Evolutionary conservation across 345 rosid species (phyloP).

Genomic region (Populus ilicifolia): DNA sequence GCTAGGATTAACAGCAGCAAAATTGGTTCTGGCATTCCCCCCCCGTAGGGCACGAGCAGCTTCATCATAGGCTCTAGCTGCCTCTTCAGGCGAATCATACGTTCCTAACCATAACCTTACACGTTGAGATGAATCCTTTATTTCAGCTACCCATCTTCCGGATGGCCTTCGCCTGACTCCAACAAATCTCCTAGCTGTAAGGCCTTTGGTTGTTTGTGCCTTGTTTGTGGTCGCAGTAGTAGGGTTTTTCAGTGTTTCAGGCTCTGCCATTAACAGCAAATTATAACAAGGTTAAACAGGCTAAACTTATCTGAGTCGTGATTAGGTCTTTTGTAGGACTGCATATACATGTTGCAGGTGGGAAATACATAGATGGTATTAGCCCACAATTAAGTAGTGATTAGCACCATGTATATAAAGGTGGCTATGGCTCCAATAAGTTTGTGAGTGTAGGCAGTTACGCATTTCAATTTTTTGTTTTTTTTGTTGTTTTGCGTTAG

Average conservation of each 20-base stretch:
- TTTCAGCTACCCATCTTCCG: constrained; percentile 75
- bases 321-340: constrained; percentile 2
- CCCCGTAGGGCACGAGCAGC: constrained; percentile 75
- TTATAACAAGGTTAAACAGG: neutral
- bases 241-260: constrained; percentile 25
- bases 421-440: neutral
- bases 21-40: constrained; percentile 61
- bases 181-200: constrained; percentile 39
- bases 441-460: neutral
- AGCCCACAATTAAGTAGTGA: too few relatives aligned
- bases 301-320: neutral
- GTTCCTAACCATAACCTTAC: constrained; percentile 70
- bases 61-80: constrained; percentile 66
- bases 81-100: constrained; percentile 67
- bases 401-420: constrained; percentile 7
- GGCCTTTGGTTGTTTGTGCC: constrained; percentile 24
- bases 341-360: neutral
- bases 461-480: constrained; percentile 24
- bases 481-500: constrained; percentile 2
- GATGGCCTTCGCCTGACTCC: constrained; percentile 71
- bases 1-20: constrained; percentile 18
- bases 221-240: constrained; percentile 2
- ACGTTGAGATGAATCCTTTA: constrained; percentile 67
- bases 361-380: neutral
- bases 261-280: constrained; percentile 30